These are phyloP conservation scores for Cyclostephanos tholiformis DNA, from an alignment of 108 stramenopile species.

Conservation along the genomic window DNA sequence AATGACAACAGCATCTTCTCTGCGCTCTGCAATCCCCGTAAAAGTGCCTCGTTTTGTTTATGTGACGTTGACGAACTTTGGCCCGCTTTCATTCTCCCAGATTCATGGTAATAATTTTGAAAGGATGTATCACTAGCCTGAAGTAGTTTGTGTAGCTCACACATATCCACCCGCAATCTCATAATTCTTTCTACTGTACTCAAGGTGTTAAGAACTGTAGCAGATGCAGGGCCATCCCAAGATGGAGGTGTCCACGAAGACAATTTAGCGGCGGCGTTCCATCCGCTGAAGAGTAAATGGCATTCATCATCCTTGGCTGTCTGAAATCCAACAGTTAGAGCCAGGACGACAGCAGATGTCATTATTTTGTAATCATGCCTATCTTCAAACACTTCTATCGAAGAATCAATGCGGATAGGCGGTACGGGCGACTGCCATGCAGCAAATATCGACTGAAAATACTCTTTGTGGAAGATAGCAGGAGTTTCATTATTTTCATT, in stretches of 20 bases:
- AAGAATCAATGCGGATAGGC: slow-evolving; percentile 28
- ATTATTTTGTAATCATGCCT: slow-evolving; percentile 27
- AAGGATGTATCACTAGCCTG: slow-evolving; percentile 10
- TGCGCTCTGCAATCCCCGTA: slow-evolving; percentile 16
- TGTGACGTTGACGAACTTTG: slow-evolving; percentile 16
- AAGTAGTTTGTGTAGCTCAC: slow-evolving; percentile 35
- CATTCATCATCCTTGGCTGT: slow-evolving; percentile 57
- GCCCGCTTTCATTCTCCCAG: slow-evolving; percentile 14
- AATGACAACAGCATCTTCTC: slow-evolving; percentile 19
- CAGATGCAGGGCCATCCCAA: slow-evolving; percentile 34
- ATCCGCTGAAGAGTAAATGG: slow-evolving; percentile 71
- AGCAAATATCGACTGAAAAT: slow-evolving; percentile 65
- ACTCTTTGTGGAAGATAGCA: slow-evolving; percentile 8
- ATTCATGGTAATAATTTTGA: slow-evolving; percentile 13
- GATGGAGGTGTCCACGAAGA: slow-evolving; percentile 29
- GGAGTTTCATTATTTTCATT: neutral
- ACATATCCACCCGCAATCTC: slow-evolving; percentile 42
- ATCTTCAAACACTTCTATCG: slow-evolving; percentile 5
- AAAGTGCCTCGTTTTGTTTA: slow-evolving; percentile 53
- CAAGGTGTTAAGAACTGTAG: slow-evolving; percentile 16
- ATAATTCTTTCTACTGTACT: slow-evolving; percentile 25
- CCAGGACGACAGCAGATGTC: slow-evolving; percentile 30
- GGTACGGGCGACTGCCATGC: slow-evolving; percentile 63
- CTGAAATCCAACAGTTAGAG: slow-evolving; percentile 57
- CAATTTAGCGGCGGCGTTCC: slow-evolving; percentile 70